These are phyloP conservation scores for Laburnicola sp. DNA, from an alignment of 2,329 filamentous ascomycete genomes.

Conservation along the genomic window DNA sequence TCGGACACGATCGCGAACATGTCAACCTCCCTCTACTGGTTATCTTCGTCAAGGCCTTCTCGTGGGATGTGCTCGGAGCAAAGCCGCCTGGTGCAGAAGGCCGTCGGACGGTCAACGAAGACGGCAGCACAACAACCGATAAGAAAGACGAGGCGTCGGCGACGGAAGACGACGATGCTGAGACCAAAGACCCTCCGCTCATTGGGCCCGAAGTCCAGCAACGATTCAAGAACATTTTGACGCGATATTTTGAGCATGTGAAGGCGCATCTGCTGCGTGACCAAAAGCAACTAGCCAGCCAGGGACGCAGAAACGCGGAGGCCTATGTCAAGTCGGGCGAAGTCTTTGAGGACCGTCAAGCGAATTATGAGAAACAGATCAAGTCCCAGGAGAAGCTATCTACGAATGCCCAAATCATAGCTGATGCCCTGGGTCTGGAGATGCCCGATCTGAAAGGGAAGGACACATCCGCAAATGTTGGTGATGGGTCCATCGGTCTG, in stretches of 20 bases:
- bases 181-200: conserved; percentile 70
- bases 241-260: conserved; percentile 89
- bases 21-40: conserved; percentile 88
- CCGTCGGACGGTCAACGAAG: conserved; percentile 81
- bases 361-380: conserved; percentile 90
- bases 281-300: conserved; percentile 82
- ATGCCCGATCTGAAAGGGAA: conserved; percentile 93
- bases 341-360: conserved; percentile 95
- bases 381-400: conserved; percentile 91
- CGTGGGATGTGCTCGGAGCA: conserved; percentile 90
- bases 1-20: conserved; percentile 92
- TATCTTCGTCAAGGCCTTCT: conserved; percentile 92
- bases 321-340: conserved; percentile 98
- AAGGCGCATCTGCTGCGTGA: conserved; percentile 87
- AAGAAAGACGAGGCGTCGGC: conserved; percentile 57
- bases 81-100: conserved; percentile 71
- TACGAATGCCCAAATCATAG: conserved; percentile 85
- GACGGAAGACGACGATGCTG: conserved; percentile 56
- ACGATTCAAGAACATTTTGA: conserved; percentile 82
- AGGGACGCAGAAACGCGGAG: conserved; percentile 93
- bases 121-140: conserved; percentile 67
- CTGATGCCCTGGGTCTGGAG: conserved; percentile 82
- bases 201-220: conserved; percentile 76
- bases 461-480: conserved; percentile 66
- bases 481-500: conserved; percentile 81